Evolutionary conservation across 768 basidiomycete genomes (phyloP), one percentile per base, ranked within the genome.

Genomic region (Tephrocybe sp.): DNA sequence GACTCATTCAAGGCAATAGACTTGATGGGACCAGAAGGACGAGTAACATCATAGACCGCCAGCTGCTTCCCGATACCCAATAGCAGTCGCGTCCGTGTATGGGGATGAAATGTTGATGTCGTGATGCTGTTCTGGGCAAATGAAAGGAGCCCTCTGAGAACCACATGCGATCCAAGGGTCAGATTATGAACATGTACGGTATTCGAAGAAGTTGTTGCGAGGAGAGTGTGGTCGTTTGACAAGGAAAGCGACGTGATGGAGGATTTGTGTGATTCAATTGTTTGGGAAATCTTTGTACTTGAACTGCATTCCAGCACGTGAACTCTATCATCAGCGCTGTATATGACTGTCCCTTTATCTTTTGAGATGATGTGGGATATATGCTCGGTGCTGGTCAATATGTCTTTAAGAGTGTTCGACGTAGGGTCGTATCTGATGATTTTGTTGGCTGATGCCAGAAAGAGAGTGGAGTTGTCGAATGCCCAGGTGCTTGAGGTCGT

Each of bases 131-230:
- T 51, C 45, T 67, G 68, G 23, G 57, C 58, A 25, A 61, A 57
- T 27, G 61, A 53, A 1, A 78, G 71, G 2, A 85, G 63, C 0
- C 84, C 83, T 23, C 78, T 75, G 31, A 90, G 73, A 24, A 71
- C 66, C 2, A 73, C 74, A 54, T 80, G 76, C 7, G 82, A 75
- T 12, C 77, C 76, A 10, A 74, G 69, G 0, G 75, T 59, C 45
- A 88, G 66, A 54, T 86, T 79, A 57, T 88, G 76, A 11, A 90
- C 70, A 59, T 86, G 74, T 16, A 78, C 77, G 2, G 75, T 73
- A 33, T 67, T 66, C 0, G 69, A 54, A 8, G 86, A 80, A 2
- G 78, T 77, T 1, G 78, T 79, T 0, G 82, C 80, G 25, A 89
- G 74, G 18, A 85, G 62, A 3, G 73, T 73, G 11, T 63, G 58